Base-by-base conservation (phyloP, 2,329 filamentous ascomycete species). In the Talaromyces sp. region DNA sequence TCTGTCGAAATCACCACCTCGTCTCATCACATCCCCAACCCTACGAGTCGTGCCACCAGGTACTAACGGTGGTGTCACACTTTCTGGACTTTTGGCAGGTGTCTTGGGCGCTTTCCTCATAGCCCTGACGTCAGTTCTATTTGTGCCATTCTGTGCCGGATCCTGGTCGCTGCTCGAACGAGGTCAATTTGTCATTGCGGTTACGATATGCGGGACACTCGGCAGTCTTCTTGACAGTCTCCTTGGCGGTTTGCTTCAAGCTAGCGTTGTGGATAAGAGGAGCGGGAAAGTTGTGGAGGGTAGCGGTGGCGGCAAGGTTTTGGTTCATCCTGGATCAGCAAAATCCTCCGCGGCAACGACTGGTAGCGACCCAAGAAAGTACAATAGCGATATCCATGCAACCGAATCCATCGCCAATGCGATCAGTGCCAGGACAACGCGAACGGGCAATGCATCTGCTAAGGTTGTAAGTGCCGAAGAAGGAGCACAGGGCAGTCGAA, bases 281-380 rank as follows among this genome's bases (percentile, higher is more conserved):
- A 89, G 84, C 1, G 92, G 92, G 31, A 96, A 91, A 77, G 86
- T 97, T 40, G 85, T 99, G 10, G 93, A 97, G 73, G 93, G 91
- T 2, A 84, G 85, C 56, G 91, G 91, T 19, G 91, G 91, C 1
- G 73, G 74, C 52, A 84, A 82, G 67, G 83, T 83, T 59, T 67
- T 75, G 25, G 56, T 74, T 53, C 70, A 73, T 17, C 69, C 73
- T n/a, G 65, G 67, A 11, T 69, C 70, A 6, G 63, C 67, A 9
- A 65, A 63, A 35, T 39, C 54, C 6, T 56, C 64, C 13, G 62
- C 59, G 10, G 58, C 61, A 17, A 61, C 64, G 4, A 60, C 62
- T 21, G 58, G 62, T 15, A 60, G 53, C 19, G 43, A 58, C 15
- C 57, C 63, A 4, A 52, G 48, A 60, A 67, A n/a, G 59, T 51